Conservation (phyloP, 306 rosid genomes). For the Sphenostylis stenocarpa region DNA sequence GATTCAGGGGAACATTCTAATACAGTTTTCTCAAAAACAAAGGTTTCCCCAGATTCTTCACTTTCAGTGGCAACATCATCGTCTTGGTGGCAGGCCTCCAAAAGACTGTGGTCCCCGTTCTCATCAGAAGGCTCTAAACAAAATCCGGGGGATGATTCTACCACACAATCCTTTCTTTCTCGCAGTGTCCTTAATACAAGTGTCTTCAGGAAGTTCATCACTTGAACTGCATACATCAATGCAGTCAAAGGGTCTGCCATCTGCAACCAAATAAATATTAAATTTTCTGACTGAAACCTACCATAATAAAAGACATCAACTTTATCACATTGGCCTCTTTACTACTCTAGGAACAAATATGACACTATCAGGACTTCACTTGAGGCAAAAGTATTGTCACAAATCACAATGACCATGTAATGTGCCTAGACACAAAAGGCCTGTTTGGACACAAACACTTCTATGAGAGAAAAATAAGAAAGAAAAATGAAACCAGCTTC, state of each 20-base stretch:
- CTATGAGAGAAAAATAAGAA: too few species aligned
- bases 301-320: background rate
- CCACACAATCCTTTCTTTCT: constrained; percentile 56
- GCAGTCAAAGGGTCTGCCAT: constrained; percentile 94
- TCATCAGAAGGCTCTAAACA: constrained; percentile 62
- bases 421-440: background rate
- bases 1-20: constrained; percentile 37
- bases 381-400: background rate
- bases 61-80: constrained; percentile 30
- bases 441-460: too few species aligned
- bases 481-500: too few species aligned
- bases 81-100: constrained; percentile 45
- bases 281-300: background rate
- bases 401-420: background rate
- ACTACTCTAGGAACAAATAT: background rate
- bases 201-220: constrained; percentile 83
- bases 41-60: constrained; percentile 45
- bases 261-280: constrained; percentile 48
- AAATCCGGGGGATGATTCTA: constrained; percentile 37
- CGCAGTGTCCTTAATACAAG: constrained; percentile 58
- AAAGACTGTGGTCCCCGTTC: constrained; percentile 53
- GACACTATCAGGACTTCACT: background rate
- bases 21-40: constrained; percentile 35
- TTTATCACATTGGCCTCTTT: background rate
- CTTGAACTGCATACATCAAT: constrained; percentile 88